Conservation (phyloP, 129 eudicot species). For the Pittosporum tobira region DNA sequence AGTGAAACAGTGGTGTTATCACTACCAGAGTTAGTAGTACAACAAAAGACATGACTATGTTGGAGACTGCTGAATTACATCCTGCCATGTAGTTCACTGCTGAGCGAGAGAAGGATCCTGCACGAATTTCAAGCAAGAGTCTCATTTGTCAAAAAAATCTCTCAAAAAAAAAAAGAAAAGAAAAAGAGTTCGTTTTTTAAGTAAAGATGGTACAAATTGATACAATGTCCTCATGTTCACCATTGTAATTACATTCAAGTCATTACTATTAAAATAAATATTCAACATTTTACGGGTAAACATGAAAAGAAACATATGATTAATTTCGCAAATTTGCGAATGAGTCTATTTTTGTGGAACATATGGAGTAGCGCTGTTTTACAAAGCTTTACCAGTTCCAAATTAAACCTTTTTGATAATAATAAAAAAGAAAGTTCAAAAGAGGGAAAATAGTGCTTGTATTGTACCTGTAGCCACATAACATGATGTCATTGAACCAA, state of each 20-base stretch:
- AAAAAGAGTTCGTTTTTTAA: too few relatives aligned
- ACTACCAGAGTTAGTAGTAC: constrained; percentile 43
- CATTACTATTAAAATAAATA: too few relatives aligned
- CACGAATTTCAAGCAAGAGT: not conserved
- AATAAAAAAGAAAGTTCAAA: not conserved
- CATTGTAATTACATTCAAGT: too few relatives aligned
- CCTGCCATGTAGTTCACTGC: constrained; percentile 76
- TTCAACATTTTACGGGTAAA: too few relatives aligned
- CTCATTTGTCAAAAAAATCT: too few relatives aligned
- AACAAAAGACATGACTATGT: constrained; percentile 59
- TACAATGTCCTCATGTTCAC: too few relatives aligned
- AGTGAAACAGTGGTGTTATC: constrained; percentile 61
- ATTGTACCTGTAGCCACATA: constrained; percentile 57
- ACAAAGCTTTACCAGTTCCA: not conserved
- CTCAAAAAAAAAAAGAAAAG: too few relatives aligned
- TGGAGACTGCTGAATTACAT: constrained; percentile 57
- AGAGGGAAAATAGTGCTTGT: not conserved
- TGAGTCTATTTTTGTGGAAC: too few relatives aligned
- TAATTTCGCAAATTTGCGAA: too few relatives aligned
- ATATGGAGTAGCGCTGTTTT: too few relatives aligned
- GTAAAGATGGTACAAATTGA: too few relatives aligned
- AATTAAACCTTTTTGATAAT: not conserved
- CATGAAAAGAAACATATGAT: too few relatives aligned
- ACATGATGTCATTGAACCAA: constrained; percentile 78
- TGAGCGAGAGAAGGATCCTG: constrained; percentile 61